These are phyloP conservation scores for Chalara sp. DNA, from an alignment of 2,329 filamentous ascomycete genomes.

Conservation along the genomic window DNA sequence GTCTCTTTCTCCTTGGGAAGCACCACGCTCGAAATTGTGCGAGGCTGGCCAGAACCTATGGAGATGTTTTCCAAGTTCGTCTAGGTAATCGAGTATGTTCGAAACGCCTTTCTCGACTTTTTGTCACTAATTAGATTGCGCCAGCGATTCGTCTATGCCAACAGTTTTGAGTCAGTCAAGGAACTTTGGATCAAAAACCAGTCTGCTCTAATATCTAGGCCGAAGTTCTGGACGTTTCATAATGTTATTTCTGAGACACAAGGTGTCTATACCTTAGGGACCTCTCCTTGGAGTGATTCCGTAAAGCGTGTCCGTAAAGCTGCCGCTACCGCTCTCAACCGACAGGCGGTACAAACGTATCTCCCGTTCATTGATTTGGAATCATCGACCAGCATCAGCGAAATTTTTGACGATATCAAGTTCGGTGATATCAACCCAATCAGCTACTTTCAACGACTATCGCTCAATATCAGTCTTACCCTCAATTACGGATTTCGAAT, in stretches of 20 bases:
- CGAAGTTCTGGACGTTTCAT: background rate
- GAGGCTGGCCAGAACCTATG: constrained; percentile 53
- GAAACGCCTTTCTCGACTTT: too few relatives aligned
- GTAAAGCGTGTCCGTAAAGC: background rate
- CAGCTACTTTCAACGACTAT: background rate
- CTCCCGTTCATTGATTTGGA: background rate
- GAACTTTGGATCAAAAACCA: background rate
- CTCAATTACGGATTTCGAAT: background rate
- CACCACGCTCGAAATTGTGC: constrained; percentile 48
- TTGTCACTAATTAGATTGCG: background rate
- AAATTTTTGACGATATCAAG: background rate
- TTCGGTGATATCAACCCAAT: background rate
- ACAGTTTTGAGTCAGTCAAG: background rate
- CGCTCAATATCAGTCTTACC: background rate
- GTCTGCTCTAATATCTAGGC: background rate
- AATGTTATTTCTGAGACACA: background rate
- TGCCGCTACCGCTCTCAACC: background rate
- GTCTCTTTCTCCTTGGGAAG: constrained; percentile 51
- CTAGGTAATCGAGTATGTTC: constrained; percentile 57
- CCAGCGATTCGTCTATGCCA: background rate
- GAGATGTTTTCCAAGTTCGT: constrained; percentile 58
- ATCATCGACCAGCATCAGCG: background rate
- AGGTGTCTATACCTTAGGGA: background rate
- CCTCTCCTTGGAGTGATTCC: background rate
- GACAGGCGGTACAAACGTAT: background rate